phyloP scores from a whole-genome alignment of 2,329 filamentous ascomycete species.

The Diaporthe sp. region DNA sequence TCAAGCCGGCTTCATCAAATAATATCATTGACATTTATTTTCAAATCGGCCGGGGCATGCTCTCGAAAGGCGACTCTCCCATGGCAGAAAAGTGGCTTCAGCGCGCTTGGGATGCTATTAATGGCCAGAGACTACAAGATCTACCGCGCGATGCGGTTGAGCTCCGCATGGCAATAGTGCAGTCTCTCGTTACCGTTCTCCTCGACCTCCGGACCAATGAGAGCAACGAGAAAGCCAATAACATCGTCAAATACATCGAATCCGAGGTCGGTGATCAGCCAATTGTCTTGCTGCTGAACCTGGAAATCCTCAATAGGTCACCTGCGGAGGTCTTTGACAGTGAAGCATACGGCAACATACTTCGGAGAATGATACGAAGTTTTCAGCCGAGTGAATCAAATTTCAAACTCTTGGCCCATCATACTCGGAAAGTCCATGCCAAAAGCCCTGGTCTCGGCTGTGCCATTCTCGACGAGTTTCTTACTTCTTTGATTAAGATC shows the following conservation, averaged over 20 bases:
- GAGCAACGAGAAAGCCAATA: constrained; percentile 64
- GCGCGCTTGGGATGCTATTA: constrained; percentile 73
- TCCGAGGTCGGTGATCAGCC: constrained; percentile 74
- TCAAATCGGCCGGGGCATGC: constrained; percentile 76
- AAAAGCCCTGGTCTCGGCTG: constrained; percentile 64
- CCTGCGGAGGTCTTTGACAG: constrained; percentile 63
- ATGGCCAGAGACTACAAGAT: constrained; percentile 65
- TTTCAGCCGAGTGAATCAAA: constrained; percentile 73
- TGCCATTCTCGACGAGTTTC: constrained; percentile 73
- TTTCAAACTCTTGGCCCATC: constrained; percentile 76
- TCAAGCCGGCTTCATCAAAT: constrained; percentile 69
- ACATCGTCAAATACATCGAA: constrained; percentile 73
- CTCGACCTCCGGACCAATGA: constrained; percentile 63
- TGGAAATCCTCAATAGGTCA: constrained; percentile 73
- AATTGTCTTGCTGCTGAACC: constrained; percentile 75
- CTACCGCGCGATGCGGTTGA: constrained; percentile 73
- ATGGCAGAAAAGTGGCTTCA: constrained; percentile 81
- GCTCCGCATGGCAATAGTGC: constrained; percentile 75
- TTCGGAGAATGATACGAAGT: constrained; percentile 73
- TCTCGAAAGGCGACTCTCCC: constrained; percentile 64
- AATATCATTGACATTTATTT: constrained; percentile 77
- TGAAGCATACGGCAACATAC: constrained; percentile 63
- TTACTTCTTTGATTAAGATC: constrained; percentile 62
- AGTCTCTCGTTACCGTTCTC: constrained; percentile 71
- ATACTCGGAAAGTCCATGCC: constrained; percentile 75